Evolutionary conservation across 208 protist genomes (phyloP).

Genomic region (Sergeia podlipaevii): DNA sequence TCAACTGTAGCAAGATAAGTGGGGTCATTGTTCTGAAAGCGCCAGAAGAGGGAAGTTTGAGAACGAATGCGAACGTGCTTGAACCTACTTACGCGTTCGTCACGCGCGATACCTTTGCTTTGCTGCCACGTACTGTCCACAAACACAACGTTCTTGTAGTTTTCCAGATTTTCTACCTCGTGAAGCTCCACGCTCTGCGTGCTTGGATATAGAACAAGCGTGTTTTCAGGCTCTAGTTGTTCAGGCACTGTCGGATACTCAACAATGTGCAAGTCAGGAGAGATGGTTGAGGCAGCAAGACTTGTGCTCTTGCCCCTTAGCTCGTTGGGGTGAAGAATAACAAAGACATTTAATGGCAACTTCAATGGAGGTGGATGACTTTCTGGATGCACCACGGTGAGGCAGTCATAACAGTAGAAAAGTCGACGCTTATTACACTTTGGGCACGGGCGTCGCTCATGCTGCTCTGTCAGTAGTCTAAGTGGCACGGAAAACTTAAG

Average conservation of each 20-base stretch:
- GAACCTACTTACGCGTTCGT: conserved; percentile 69
- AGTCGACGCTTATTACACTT: conserved; percentile 72
- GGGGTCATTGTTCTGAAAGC: conserved; percentile 91
- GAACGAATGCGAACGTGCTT: conserved; percentile 79
- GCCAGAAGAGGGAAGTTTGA: conserved; percentile 92
- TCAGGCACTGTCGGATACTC: conserved; percentile 67
- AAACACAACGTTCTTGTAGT: conserved; percentile 89
- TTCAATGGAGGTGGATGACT: conserved; percentile 65
- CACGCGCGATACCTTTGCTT: conserved; percentile 80
- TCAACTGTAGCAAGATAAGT: conserved; percentile 93
- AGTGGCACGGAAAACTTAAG: conserved; percentile 76
- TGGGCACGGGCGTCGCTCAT: conserved; percentile 63
- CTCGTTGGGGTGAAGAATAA: conserved; percentile 88
- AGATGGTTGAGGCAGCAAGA: conserved; percentile 89
- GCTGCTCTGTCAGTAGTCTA: conserved; percentile 39
- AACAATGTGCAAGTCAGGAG: conserved; percentile 76
- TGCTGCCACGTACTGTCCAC: conserved; percentile 95
- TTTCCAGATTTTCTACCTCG: conserved; percentile 59
- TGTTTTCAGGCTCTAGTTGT: conserved; percentile 52
- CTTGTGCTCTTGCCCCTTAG: conserved; percentile 91
- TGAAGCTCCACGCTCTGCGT: conserved; percentile 63
- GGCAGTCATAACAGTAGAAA: conserved; percentile 91
- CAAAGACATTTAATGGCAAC: conserved; percentile 82
- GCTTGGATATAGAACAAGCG: conserved; percentile 87
- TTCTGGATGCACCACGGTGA: conserved; percentile 80